Evolutionary conservation across 2,329 filamentous ascomycete species (phyloP).

Genomic region (Paraphaeosphaeria minitans): DNA sequence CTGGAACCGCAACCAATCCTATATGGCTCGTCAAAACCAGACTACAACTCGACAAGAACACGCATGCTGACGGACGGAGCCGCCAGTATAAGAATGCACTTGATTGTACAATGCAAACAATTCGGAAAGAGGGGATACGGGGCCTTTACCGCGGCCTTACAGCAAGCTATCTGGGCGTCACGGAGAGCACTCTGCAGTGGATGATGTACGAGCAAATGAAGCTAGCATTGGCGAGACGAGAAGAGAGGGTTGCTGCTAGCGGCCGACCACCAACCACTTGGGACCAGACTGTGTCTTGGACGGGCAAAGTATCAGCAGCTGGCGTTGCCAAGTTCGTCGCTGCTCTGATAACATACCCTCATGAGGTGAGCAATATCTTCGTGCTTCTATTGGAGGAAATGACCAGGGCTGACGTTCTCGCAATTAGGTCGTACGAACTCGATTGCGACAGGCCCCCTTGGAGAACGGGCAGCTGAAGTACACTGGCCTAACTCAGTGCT

Average conservation of each 20-base stretch:
- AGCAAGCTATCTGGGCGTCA: conserved; percentile 88
- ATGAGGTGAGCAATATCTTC: conserved; percentile 67
- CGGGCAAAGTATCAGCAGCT: conserved; percentile 77
- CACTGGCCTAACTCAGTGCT: conserved; percentile 85
- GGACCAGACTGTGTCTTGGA: conserved; percentile 78
- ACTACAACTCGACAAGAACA: conserved; percentile 87
- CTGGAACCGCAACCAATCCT: conserved; percentile 89
- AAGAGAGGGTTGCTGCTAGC: conserved; percentile 59
- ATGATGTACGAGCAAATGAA: conserved; percentile 95
- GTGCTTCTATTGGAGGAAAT: not conserved
- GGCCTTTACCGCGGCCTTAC: conserved; percentile 90
- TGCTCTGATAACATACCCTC: conserved; percentile 84
- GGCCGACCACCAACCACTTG: conserved; percentile 69
- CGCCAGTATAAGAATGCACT: conserved; percentile 84
- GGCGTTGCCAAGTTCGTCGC: conserved; percentile 86
- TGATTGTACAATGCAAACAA: conserved; percentile 83
- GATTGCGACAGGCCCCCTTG: conserved; percentile 82
- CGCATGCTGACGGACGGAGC: conserved; percentile 63
- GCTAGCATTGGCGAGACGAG: conserved; percentile 68
- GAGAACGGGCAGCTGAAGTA: conserved; percentile 78
- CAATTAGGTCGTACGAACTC: conserved; percentile 74
- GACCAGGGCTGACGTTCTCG: not conserved
- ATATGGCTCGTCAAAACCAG: conserved; percentile 97
- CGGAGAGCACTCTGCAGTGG: conserved; percentile 91
- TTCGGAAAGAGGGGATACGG: conserved; percentile 77